phyloP scores from a whole-genome alignment of 331 rosid species.

The Stylosanthes scabra region DNA sequence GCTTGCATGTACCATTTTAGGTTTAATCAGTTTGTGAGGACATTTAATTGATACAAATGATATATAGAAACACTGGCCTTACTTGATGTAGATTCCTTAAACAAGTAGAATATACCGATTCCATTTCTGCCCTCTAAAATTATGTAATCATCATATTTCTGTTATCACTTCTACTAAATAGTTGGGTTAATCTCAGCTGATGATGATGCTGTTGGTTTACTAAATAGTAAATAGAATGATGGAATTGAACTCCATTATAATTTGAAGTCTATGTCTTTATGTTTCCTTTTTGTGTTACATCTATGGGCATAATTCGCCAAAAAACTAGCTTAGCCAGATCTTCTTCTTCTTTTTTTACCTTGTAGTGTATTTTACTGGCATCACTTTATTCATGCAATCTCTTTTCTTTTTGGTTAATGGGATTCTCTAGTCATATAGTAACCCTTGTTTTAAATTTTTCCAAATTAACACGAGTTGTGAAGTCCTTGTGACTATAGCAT shows the following conservation, averaged over 20 bases:
- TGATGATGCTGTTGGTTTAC: background rate
- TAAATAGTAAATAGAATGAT: background rate
- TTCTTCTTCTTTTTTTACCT: background rate
- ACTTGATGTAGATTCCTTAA: background rate
- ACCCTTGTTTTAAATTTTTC: no score
- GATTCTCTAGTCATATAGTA: no score
- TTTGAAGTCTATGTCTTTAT: background rate
- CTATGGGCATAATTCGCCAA: background rate
- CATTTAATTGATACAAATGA: background rate
- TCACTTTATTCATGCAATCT: background rate
- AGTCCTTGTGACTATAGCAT: no score
- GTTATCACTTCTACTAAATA: background rate
- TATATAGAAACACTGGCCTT: background rate
- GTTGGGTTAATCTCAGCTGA: background rate
- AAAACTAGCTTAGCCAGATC: background rate
- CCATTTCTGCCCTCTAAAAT: no score
- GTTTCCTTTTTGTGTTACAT: background rate
- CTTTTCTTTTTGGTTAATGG: conserved; percentile 9
- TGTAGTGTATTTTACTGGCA: background rate
- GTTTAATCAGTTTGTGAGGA: background rate
- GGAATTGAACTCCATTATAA: conserved; percentile 5
- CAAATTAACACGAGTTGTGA: no score
- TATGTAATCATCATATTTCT: background rate
- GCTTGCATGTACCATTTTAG: background rate
- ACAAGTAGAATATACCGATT: background rate